Conservation (phyloP, 1,139 yeast species). For the Ogataea hybrid region DNA sequence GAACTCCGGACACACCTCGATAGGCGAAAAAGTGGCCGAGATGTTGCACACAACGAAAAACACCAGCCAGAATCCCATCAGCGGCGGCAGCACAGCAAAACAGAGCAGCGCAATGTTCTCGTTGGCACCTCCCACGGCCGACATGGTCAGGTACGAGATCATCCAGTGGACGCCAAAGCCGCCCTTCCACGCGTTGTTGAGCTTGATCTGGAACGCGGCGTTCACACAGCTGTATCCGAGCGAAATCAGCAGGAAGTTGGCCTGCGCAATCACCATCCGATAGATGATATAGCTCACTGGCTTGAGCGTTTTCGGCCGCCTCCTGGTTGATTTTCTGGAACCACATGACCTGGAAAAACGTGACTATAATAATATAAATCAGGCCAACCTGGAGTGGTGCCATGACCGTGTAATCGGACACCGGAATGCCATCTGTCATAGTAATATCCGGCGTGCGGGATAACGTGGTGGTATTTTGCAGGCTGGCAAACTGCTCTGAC, state of each 20-base stretch:
- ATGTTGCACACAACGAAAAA: too few species aligned
- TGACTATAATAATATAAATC: conserved; percentile 68
- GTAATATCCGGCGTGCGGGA: conserved; percentile 40
- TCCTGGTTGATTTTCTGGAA: conserved; percentile 43
- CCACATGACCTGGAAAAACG: conserved; percentile 52
- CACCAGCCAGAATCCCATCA: too few species aligned
- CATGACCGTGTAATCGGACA: conserved; percentile 44
- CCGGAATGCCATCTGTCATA: conserved; percentile 50
- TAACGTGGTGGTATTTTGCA: conserved; percentile 26
- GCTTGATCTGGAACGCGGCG: too few species aligned
- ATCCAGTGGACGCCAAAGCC: too few species aligned
- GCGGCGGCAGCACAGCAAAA: too few species aligned
- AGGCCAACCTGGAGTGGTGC: conserved; percentile 77
- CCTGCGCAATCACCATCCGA: conserved; percentile 42
- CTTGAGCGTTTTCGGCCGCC: conserved; percentile 39
- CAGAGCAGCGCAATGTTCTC: too few species aligned
- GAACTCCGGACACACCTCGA: too few species aligned
- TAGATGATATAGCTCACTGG: conserved; percentile 40
- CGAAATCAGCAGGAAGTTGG: conserved; percentile 42
- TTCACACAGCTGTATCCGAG: conserved; percentile 40
- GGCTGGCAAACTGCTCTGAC: conserved; percentile 19
- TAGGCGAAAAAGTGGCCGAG: too few species aligned
- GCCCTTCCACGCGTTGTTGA: too few species aligned
- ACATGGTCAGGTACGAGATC: too few species aligned
- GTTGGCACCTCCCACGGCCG: too few species aligned